Conservation (phyloP, 805 yeast genomes). For the Myxozyma nipponensis region DNA sequence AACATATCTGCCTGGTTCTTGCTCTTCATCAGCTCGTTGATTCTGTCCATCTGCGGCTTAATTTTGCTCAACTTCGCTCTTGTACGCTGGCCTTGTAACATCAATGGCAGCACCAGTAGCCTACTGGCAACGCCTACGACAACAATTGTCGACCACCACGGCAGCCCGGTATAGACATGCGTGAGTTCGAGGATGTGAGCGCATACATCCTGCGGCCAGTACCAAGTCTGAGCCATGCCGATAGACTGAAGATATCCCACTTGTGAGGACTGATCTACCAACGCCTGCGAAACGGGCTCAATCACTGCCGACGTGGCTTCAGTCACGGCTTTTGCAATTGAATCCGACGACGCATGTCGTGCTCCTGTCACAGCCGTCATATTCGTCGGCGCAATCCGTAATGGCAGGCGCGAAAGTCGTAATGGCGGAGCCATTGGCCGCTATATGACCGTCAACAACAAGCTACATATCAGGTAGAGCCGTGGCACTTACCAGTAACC, state of each 20-base stretch:
- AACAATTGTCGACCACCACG: constrained; percentile 95
- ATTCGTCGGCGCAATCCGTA: neutral
- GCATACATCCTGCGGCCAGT: constrained; percentile 79
- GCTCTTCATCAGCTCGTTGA: constrained; percentile 33
- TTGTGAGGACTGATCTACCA: constrained; percentile 43
- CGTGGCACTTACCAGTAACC: no score
- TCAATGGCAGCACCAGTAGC: constrained; percentile 69
- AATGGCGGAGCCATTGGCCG: neutral
- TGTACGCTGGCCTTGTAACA: constrained; percentile 74
- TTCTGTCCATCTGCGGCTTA: constrained; percentile 66
- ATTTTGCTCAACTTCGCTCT: constrained; percentile 71
- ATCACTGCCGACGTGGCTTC: neutral
- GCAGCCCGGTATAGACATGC: constrained; percentile 83
- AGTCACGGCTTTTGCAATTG: neutral
- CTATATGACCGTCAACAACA: neutral
- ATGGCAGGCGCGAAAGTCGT: neutral
- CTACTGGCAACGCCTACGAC: constrained; percentile 69
- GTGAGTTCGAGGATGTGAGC: constrained; percentile 73
- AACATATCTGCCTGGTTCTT: constrained; percentile 39
- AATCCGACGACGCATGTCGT: neutral
- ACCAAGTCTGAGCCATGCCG: constrained; percentile 81
- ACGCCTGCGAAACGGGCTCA: neutral
- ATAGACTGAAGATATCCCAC: constrained; percentile 83
- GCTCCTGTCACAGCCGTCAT: no score
- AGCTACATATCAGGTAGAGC: no score